Base-by-base conservation (phyloP, 495 filamentous ascomycete genomes). In the Penicillium egyptiacum region DNA sequence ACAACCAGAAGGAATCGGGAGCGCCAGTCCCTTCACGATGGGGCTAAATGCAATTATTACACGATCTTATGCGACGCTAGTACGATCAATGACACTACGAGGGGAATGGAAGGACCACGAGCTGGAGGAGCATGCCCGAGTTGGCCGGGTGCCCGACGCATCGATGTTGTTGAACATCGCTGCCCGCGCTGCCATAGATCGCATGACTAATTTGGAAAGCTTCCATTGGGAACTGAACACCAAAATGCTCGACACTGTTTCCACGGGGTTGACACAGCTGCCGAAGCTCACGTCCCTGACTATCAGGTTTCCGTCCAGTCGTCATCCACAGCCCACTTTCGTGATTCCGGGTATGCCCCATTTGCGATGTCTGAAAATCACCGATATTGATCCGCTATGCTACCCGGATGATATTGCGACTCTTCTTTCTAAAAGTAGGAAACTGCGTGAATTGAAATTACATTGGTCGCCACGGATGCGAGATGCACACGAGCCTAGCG, bases 401-500 rank as follows among this genome's bases (percentile, higher is more conserved):
- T 86, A 86, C 56, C 80, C 82, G 0, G 84, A 87, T 62, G 84
- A 87, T 62, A 79, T 87, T 31, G 82, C 82, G 8, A 71, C 81
- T 7, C 65, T 87, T 23, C 70, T 86, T 3, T 68, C 73, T 23
- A 73, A 77, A 33, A 79, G 81, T 16, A 76, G 70, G 50, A 82
- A 81, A 30, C 65, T 87, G 30, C 71, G 70, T 41, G 79, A 82
- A 19, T 72, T 87, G 7, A 81, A 69, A 35, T 55, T 86, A 30
- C 81, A 86, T 58, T 87, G 81, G 78, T 83, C 74, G 30, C 82
- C 84, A 9, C 83, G 84, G 8, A 87, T 87, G 81, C 74, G 83
- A 16, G 75, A 78, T 39, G 71, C 69, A 23, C 79, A 81, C 39
- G 84, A 87, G 59, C 80, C 81, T 11, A 84, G 79, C 49, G 71